These are phyloP conservation scores for Ministeria vibrans DNA, from an alignment of 78 protist species.

Conservation along the genomic window DNA sequence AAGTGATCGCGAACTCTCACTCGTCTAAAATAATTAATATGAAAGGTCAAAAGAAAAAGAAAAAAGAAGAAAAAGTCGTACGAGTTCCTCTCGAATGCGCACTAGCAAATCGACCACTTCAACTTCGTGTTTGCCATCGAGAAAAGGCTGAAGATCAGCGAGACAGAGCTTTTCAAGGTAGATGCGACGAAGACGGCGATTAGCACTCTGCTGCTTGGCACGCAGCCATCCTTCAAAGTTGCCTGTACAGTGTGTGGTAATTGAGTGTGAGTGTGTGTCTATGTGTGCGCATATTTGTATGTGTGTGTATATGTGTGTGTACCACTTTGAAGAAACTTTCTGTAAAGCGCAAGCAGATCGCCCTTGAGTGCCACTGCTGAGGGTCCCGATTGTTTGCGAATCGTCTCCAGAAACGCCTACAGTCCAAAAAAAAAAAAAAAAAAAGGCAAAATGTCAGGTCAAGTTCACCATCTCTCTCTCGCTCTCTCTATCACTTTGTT, in stretches of 20 bases:
- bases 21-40: not conserved
- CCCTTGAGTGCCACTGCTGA: not conserved
- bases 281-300: too few relatives aligned
- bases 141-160: not conserved
- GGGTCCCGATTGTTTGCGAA: not conserved
- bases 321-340: not conserved
- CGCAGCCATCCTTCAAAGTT: not conserved
- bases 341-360: not conserved
- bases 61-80: not conserved
- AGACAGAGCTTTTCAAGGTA: not conserved
- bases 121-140: not conserved
- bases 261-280: too few relatives aligned
- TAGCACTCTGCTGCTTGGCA: not conserved
- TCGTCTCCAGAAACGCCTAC: not conserved
- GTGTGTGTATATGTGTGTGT: too few relatives aligned
- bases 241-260: too few relatives aligned
- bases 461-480: too few relatives aligned
- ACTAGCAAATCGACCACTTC: not conserved
- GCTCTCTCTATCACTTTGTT: too few relatives aligned
- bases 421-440: not conserved
- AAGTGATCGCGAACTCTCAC: not conserved
- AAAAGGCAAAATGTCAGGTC: not conserved
- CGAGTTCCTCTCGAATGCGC: not conserved
- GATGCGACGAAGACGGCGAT: not conserved
- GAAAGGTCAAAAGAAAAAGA: not conserved